These are phyloP conservation scores for Nicotiana rustica DNA, from an alignment of 305 asterid species.

Conservation along the genomic window DNA sequence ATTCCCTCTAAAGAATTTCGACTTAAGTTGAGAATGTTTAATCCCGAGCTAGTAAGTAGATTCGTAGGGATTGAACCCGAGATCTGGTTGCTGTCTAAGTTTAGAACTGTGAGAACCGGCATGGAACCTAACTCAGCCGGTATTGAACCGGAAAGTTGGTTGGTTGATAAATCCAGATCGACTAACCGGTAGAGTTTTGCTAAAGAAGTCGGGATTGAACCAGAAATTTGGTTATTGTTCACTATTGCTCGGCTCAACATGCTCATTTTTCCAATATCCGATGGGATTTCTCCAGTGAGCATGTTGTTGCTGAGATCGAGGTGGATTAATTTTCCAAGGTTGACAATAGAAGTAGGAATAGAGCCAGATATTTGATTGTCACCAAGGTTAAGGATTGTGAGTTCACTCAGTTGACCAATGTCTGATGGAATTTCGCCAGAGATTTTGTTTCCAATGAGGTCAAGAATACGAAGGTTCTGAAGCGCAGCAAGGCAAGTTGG, in stretches of 20 bases:
- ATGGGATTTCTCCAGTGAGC: constrained; percentile 67
- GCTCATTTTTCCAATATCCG: constrained; percentile 67
- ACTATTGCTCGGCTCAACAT: constrained; percentile 93
- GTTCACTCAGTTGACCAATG: constrained; percentile 62
- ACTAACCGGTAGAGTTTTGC: constrained; percentile 68
- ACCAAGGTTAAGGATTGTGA: constrained; percentile 74
- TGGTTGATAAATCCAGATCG: constrained; percentile 74
- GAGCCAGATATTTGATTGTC: constrained; percentile 73
- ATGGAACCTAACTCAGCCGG: constrained; percentile 73
- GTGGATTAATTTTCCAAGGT: constrained; percentile 66
- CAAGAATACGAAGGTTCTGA: constrained; percentile 66
- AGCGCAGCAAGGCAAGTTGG: constrained; percentile 74
- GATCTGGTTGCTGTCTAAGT: constrained; percentile 62
- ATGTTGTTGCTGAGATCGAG: constrained; percentile 72
- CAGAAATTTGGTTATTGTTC: constrained; percentile 69
- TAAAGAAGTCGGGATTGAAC: constrained; percentile 65
- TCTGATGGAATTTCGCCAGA: constrained; percentile 75
- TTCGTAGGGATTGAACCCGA: constrained; percentile 61
- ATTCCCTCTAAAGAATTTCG: constrained; percentile 63
- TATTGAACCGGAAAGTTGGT: constrained; percentile 69
- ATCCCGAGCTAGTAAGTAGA: constrained; percentile 56
- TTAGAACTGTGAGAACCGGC: constrained; percentile 82
- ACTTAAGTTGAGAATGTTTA: constrained; percentile 74
- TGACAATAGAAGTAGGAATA: constrained; percentile 62
- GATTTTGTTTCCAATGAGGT: constrained; percentile 74